phyloP scores from a whole-genome alignment of 176 grass and related monocot genomes.

The Thinopyrum elongatum region DNA sequence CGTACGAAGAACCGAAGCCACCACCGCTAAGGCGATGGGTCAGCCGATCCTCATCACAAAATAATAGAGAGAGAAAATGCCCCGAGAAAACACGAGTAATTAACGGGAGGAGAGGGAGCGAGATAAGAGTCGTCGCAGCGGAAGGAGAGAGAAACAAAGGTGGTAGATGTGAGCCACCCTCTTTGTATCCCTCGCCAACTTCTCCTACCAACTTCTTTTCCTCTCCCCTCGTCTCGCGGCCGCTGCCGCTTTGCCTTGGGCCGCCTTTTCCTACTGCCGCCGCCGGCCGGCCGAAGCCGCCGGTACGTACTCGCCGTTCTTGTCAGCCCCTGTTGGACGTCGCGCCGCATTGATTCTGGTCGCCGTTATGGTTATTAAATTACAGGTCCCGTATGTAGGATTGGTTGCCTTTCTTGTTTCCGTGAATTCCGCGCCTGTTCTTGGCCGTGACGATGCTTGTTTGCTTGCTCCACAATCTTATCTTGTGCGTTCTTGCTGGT shows the following conservation, averaged over 20 bases:
- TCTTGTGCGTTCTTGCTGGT: neutral
- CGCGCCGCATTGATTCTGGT: conserved; percentile 19
- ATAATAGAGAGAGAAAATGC: conserved; percentile 25
- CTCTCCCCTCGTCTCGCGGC: conserved; percentile 12
- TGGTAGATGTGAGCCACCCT: conserved; percentile 75
- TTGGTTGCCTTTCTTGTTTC: neutral
- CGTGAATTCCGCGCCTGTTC: neutral
- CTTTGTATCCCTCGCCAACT: conserved; percentile 73
- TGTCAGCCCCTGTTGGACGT: conserved; percentile 1
- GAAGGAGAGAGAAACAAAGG: neutral
- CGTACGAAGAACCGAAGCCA: neutral
- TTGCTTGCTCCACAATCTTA: neutral
- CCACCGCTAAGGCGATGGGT: conserved; percentile 20
- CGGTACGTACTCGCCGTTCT: conserved; percentile 23
- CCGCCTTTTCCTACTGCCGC: neutral
- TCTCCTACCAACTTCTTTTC: conserved; percentile 60
- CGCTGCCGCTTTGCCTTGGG: neutral
- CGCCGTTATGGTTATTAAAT: conserved; percentile 1
- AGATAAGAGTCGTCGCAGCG: conserved; percentile 25
- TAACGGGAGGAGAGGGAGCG: conserved; percentile 37
- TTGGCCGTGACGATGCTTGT: neutral
- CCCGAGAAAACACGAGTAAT: conserved; percentile 7
- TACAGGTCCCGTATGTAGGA: neutral
- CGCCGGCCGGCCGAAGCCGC: neutral
- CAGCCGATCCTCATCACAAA: conserved; percentile 42